These are phyloP conservation scores for Lindgomyces ingoldianus DNA, from an alignment of 495 filamentous ascomycete genomes.

Conservation along the genomic window DNA sequence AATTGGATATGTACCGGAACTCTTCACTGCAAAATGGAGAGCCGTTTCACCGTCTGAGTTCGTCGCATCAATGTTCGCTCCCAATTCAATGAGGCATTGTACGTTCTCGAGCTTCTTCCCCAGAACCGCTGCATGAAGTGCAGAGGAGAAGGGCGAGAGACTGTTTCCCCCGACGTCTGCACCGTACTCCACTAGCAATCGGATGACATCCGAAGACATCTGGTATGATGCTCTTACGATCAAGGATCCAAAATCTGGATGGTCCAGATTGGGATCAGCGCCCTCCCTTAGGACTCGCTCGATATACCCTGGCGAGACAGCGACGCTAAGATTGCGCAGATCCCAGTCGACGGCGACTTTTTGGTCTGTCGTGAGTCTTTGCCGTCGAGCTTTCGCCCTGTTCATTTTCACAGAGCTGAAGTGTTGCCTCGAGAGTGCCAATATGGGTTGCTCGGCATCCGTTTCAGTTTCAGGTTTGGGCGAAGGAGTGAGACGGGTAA, in stretches of 20 bases:
- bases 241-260: conserved; percentile 11
- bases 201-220: neutral
- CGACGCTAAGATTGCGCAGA: neutral
- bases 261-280: conserved; percentile 18
- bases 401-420: conserved; percentile 9
- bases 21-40: conserved; percentile 16
- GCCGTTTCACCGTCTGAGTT: conserved; percentile 16
- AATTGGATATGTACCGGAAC: conserved; percentile 8
- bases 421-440: neutral
- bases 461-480: neutral
- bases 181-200: conserved; percentile 17
- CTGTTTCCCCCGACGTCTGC: conserved; percentile 4
- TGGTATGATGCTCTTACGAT: conserved; percentile 9
- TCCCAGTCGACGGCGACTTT: conserved; percentile 11
- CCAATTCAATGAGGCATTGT: conserved; percentile 10
- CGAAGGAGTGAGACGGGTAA: neutral
- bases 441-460: neutral
- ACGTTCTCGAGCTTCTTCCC: conserved; percentile 9
- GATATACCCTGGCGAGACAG: neutral
- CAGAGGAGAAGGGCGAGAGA: neutral
- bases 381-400: conserved; percentile 1
- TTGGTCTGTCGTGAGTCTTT: conserved; percentile 5
- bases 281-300: conserved; percentile 13
- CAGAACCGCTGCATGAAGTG: conserved; percentile 20
- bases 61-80: conserved; percentile 6